These are phyloP conservation scores for Ascochyta clinopodiicola DNA, from an alignment of 2,329 filamentous ascomycete genomes.

Conservation along the genomic window DNA sequence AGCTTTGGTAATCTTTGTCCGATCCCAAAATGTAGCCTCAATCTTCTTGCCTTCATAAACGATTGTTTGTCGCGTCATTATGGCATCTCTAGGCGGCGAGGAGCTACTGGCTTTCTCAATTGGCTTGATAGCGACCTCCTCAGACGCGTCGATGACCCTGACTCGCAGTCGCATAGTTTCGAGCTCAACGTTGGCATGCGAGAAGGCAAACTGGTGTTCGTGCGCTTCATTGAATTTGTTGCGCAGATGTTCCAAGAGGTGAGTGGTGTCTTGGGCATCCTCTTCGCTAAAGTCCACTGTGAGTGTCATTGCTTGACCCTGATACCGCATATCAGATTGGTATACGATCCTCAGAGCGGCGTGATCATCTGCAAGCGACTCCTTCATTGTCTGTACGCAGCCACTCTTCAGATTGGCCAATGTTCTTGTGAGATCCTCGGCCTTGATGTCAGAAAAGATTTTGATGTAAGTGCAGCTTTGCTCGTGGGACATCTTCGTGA, in stretches of 20 bases:
- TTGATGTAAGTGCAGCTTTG: constrained; percentile 56
- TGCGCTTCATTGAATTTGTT: constrained; percentile 52
- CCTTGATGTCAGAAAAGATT: constrained; percentile 46
- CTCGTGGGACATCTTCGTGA: constrained; percentile 58
- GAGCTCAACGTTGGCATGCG: constrained; percentile 53
- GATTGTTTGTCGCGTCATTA: constrained; percentile 50
- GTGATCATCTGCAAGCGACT: constrained; percentile 43
- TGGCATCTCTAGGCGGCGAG: constrained; percentile 46
- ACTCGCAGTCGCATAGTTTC: constrained; percentile 58
- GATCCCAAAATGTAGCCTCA: constrained; percentile 55
- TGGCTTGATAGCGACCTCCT: constrained; percentile 49
- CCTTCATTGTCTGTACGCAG: constrained; percentile 50
- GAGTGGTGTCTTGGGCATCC: constrained; percentile 43
- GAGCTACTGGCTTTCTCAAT: constrained; percentile 34
- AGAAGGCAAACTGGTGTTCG: constrained; percentile 56
- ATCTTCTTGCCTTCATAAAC: constrained; percentile 50
- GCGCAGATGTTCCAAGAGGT: constrained; percentile 45
- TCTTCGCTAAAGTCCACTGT: constrained; percentile 44
- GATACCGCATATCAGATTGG: constrained; percentile 57
- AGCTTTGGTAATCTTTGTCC: constrained; percentile 50
- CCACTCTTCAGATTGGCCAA: constrained; percentile 48
- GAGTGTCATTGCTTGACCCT: constrained; percentile 52
- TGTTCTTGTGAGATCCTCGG: constrained; percentile 42
- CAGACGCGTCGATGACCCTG: constrained; percentile 53
- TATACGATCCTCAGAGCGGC: constrained; percentile 46